A percentile compares a stretch with the other conserved stretches of the same genome.
Conservation (phyloP, 148 eudicot genomes). For the Rhododendron griersonianum region DNA sequence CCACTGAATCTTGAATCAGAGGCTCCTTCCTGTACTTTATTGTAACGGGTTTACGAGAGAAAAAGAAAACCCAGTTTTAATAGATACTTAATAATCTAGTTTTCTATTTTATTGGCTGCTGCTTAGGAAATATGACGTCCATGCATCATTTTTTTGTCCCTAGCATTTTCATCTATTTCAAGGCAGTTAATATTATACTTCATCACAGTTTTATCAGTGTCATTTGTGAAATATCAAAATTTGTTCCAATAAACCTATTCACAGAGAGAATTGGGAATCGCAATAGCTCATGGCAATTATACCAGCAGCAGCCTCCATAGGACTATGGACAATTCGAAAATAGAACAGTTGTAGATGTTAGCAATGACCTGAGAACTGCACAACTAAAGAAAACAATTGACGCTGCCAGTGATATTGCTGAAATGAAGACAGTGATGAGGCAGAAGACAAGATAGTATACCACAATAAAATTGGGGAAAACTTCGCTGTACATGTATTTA, state of each 20-base stretch:
- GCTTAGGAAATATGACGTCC: not conserved
- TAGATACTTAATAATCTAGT: no score
- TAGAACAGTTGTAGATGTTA: not conserved
- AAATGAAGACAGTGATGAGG: not conserved
- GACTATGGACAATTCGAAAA: not conserved
- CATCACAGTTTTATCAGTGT: not conserved
- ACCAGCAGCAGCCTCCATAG: not conserved
- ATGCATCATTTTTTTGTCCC: not conserved
- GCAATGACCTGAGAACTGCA: not conserved
- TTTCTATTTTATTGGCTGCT: not conserved
- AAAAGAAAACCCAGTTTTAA: no score
- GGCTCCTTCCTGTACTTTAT: no score
- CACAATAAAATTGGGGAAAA: not conserved
- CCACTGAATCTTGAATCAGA: no score
- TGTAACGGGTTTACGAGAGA: no score
- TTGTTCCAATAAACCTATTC: not conserved
- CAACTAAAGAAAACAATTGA: not conserved
- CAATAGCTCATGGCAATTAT: not conserved
- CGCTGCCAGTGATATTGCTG: not conserved
- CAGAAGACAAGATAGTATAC: not conserved
- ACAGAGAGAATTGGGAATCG: not conserved
- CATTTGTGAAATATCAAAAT: not conserved
- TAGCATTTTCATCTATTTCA: not conserved
- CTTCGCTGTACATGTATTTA: conserved; percentile 14
- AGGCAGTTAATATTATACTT: not conserved